Base-by-base conservation (phyloP, 2,329 filamentous ascomycete species). In the Purpureocillium takamizusanense region DNA sequence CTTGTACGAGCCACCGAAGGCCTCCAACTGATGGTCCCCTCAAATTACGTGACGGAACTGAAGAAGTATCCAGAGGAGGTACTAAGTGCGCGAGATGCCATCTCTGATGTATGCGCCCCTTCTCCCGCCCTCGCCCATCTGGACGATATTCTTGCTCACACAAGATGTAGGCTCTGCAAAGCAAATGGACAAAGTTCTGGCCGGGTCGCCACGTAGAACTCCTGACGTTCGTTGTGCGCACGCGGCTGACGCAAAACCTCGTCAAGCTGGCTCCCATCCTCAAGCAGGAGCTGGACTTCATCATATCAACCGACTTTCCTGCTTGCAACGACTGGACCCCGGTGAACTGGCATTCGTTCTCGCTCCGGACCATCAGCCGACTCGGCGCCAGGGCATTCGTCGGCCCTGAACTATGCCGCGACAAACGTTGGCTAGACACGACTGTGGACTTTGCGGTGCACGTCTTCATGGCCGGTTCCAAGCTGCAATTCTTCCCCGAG, bases 381-480 rank as follows among this genome's bases (percentile, higher is more conserved):
- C 48, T 78, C 16, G 74, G 70, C 18, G 71, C 74, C 1, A 61
- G 67, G 15, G 63, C 70, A 4, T 76, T 77, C 44, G 65, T 76
- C 7, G 74, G 74, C 2, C 48, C 64, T 3, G 54, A 60, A 12
- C 57, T 76, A 39, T 72, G 66, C 47, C 70, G 72, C 14, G 57
- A 68, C 31, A 66, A 74, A 45, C 60, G 66, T 41, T 78, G 74
- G 74, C 66, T 76, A 58, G 57, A 68, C 35, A 67, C 67, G 15
- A 64, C 62, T 53, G 60, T 72, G 53, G 63, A 70, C 51, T 74
- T 69, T 48, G 66, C 69, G 36, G 53, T 69, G 16, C 62, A 71
- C 43, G 61, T 69, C 42, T 66, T 76, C 51, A 53, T 66, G 47
- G 61, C 66, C 34, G 56, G 69, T 35, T 51, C 70, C 39, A 63